Evolutionary conservation across 441 rosid genomes (phyloP).

Genomic region (Syzygium malaccense): DNA sequence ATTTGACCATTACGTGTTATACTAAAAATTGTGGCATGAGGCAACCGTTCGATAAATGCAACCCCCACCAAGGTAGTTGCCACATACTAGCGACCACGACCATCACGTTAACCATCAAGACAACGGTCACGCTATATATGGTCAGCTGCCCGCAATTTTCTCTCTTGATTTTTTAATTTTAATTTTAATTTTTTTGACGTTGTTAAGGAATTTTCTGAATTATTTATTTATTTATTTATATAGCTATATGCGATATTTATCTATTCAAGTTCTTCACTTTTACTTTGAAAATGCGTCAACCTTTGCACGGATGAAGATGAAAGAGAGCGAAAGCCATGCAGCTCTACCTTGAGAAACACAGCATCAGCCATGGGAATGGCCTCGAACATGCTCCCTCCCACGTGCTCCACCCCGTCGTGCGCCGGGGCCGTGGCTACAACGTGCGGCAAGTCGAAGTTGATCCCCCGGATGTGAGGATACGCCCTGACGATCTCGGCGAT

Average conservation of each 20-base stretch:
- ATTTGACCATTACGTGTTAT: background rate
- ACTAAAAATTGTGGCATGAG: background rate
- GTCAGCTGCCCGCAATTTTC: background rate
- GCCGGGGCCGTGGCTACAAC: constrained; percentile 25
- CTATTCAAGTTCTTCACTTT: background rate
- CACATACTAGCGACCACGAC: background rate
- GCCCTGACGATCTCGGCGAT: constrained; percentile 25
- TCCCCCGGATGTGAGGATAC: constrained; percentile 27
- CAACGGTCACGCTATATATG: background rate
- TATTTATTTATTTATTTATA: background rate
- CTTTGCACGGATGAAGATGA: too few species aligned
- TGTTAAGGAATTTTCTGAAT: background rate
- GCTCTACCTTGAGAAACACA: constrained; percentile 21
- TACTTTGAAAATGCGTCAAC: too few species aligned
- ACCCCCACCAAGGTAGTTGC: background rate
- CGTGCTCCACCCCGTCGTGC: constrained; percentile 19
- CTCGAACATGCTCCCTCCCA: constrained; percentile 38
- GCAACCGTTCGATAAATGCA: background rate
- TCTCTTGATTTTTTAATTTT: background rate
- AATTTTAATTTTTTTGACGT: background rate
- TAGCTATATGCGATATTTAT: background rate
- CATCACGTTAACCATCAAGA: background rate
- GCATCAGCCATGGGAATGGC: constrained; percentile 38
- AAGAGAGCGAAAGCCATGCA: background rate
- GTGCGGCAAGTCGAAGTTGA: constrained; percentile 38